Percentiles rank a stretch among this genome's conserved stretches.
phyloP scores from a whole-genome alignment of 148 eudicot species.

The Camellia lanceoleosa region DNA sequence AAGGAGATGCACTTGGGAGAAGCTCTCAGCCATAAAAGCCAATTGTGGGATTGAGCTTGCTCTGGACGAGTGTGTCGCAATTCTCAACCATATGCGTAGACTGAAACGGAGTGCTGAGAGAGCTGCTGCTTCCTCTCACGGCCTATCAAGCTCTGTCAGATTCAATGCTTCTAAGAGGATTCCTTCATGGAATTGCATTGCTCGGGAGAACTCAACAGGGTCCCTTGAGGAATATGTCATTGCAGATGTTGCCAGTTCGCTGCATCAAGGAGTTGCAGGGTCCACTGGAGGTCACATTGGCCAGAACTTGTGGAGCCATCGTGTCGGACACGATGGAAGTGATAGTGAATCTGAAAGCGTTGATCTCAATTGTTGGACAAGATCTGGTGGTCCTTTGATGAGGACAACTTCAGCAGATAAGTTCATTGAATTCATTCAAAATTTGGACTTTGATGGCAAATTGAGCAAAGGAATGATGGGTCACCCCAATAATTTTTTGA shows the following conservation, averaged over 20 bases:
- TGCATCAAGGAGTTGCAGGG: conserved; percentile 46
- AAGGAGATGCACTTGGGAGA: conserved; percentile 96
- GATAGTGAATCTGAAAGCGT: conserved; percentile 77
- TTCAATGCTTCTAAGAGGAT: conserved; percentile 80
- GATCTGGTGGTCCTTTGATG: conserved; percentile 95
- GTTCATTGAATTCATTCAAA: conserved; percentile 70
- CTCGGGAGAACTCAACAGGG: conserved; percentile 91
- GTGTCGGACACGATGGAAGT: conserved; percentile 55
- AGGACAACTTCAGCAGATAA: conserved; percentile 77
- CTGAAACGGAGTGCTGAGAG: conserved; percentile 53
- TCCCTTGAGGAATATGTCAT: conserved; percentile 68
- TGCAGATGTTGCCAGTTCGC: conserved; percentile 49
- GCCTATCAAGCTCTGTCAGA: conserved; percentile 33
- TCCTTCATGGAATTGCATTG: conserved; percentile 94
- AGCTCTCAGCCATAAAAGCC: conserved; percentile 94
- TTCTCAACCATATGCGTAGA: conserved; percentile 88
- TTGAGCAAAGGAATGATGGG: conserved; percentile 28
- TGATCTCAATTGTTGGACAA: conserved; percentile 75
- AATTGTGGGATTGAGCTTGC: conserved; percentile 94
- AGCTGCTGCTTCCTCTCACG: conserved; percentile 61
- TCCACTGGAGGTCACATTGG: conserved; percentile 21
- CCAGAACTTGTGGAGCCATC: conserved; percentile 37
- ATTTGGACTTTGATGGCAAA: conserved; percentile 50
- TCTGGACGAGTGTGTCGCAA: conserved; percentile 64
- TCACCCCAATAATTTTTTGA: conserved; percentile 32